Evolutionary conservation across 352 stramenopile genomes (phyloP).

Genomic region (Pilasporangium apinafurcum): DNA sequence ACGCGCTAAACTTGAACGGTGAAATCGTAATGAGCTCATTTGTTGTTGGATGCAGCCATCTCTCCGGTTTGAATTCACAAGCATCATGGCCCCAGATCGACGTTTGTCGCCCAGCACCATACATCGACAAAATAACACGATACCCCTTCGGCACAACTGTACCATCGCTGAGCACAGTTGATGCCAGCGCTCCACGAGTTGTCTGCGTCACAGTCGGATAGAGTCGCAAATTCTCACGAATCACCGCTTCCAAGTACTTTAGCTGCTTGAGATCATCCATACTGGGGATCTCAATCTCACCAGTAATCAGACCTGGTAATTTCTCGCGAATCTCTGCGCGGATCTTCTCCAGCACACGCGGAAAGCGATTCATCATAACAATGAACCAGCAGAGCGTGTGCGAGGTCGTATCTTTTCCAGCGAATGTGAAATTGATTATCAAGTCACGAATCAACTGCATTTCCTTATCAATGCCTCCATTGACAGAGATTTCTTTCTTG

Average conservation of each 20-base stretch:
- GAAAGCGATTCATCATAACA: conserved; percentile 58
- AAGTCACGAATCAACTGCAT: background rate
- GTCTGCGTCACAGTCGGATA: conserved; percentile 15
- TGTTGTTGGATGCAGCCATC: conserved; percentile 43
- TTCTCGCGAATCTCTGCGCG: conserved; percentile 27
- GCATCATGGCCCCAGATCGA: conserved; percentile 36
- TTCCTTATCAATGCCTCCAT: too few species aligned
- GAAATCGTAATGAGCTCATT: conserved; percentile 38
- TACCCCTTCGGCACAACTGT: conserved; percentile 22
- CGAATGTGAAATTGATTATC: conserved; percentile 57
- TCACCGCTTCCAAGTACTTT: conserved; percentile 37
- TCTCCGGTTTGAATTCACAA: conserved; percentile 54
- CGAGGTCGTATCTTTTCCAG: conserved; percentile 71
- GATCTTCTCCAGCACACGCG: conserved; percentile 30
- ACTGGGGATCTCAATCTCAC: conserved; percentile 11
- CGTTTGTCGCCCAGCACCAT: conserved; percentile 11
- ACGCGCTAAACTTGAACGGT: conserved; percentile 59
- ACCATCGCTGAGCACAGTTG: conserved; percentile 36
- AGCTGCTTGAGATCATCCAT: conserved; percentile 35
- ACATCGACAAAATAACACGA: conserved; percentile 16
- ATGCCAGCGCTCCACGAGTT: conserved; percentile 3
- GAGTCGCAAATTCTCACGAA: conserved; percentile 49
- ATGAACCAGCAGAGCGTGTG: conserved; percentile 66
- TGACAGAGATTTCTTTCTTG: too few species aligned
- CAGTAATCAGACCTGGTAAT: conserved; percentile 11